These are phyloP conservation scores for Iberis pinnata DNA, from an alignment of 345 rosid species.

Conservation along the genomic window DNA sequence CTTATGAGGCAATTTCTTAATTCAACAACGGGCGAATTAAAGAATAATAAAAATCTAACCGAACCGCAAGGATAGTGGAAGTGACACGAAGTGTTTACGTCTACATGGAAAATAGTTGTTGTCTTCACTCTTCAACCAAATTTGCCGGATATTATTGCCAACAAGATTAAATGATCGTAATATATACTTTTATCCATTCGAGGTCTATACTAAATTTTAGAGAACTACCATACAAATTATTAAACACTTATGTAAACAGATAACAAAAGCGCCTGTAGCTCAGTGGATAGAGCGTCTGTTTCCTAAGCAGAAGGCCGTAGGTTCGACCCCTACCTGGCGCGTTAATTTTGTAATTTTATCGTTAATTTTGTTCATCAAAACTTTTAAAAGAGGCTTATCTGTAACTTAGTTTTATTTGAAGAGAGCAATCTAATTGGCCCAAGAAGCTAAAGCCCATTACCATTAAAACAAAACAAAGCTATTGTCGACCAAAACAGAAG, in stretches of 20 bases:
- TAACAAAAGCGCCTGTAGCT: slow-evolving; percentile 68
- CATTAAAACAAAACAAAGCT: neutral
- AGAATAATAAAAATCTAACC: slow-evolving; percentile 13
- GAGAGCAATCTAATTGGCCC: neutral
- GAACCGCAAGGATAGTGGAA: slow-evolving; percentile 24
- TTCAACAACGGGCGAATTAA: slow-evolving; percentile 9
- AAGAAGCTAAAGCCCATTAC: neutral
- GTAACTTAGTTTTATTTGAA: too few relatives aligned
- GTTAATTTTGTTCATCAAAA: too few relatives aligned
- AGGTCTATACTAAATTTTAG: too few relatives aligned
- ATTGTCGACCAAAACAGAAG: neutral
- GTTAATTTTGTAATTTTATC: neutral
- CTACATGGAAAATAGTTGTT: neutral
- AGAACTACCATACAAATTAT: too few relatives aligned
- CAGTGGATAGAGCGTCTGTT: slow-evolving; percentile 99
- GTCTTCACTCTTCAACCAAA: too few relatives aligned
- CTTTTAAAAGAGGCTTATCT: too few relatives aligned
- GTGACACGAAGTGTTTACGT: slow-evolving; percentile 13
- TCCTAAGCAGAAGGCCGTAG: slow-evolving; percentile 97
- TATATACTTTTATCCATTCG: too few relatives aligned
- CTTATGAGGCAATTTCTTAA: slow-evolving; percentile 10
- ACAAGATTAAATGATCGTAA: too few relatives aligned
- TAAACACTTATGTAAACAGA: too few relatives aligned
- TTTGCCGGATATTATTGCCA: too few relatives aligned
- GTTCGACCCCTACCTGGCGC: slow-evolving; percentile 96